phyloP scores from a whole-genome alignment of 139 green algal genomes.

The Nannochloris sp. region DNA sequence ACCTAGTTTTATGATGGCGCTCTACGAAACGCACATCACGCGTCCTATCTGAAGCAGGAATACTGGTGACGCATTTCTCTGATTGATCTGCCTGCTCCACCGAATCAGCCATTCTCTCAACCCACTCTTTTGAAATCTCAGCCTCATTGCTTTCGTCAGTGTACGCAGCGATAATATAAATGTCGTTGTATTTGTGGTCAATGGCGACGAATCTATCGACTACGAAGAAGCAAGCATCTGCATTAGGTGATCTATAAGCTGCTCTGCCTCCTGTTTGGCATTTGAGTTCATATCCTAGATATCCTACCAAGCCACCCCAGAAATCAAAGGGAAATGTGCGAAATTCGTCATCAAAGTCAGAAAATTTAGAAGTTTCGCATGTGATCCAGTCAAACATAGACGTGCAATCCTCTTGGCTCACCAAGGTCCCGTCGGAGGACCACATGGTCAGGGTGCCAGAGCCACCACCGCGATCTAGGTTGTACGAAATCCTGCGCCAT shows the following conservation, averaged over 20 bases:
- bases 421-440: slow-evolving; percentile 6
- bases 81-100: not conserved
- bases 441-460: not conserved
- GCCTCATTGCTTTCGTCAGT: not conserved
- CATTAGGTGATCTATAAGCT: slow-evolving; percentile 25
- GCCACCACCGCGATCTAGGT: slow-evolving; percentile 24
- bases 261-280: slow-evolving; percentile 34
- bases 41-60: not conserved
- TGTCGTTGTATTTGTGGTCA: slow-evolving; percentile 61
- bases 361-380: not conserved
- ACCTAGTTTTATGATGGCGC: slow-evolving; percentile 30
- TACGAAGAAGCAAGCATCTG: slow-evolving; percentile 82
- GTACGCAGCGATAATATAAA: slow-evolving; percentile 66
- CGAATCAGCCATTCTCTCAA: not conserved
- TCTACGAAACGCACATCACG: not conserved
- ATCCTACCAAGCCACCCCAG: slow-evolving; percentile 86
- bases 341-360: not conserved
- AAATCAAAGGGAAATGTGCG: slow-evolving; percentile 86
- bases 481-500: slow-evolving; percentile 68
- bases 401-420: not conserved
- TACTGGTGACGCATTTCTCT: not conserved
- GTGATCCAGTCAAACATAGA: slow-evolving; percentile 13
- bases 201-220: slow-evolving; percentile 77
- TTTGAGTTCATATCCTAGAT: slow-evolving; percentile 96
- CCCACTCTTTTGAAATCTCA: slow-evolving; percentile 9